Evolutionary conservation across 306 rosid genomes (phyloP).

Genomic region (Fragaria nilgerrensis): DNA sequence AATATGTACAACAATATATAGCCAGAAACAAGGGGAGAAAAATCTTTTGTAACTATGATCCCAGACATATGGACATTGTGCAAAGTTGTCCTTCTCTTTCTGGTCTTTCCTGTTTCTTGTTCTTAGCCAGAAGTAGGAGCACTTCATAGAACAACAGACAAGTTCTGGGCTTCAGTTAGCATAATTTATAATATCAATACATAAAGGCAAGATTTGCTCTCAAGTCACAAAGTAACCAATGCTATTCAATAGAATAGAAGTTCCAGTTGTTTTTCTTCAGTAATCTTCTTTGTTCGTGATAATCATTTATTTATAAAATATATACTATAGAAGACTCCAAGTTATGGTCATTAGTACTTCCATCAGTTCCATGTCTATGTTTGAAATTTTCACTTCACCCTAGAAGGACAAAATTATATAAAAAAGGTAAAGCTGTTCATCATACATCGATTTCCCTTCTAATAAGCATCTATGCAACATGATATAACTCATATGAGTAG

Average conservation of each 20-base stretch:
- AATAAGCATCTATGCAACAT: not conserved
- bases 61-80: not conserved
- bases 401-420: not conserved
- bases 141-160: conserved; percentile 12
- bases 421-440: not conserved
- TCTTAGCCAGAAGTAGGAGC: conserved; percentile 8
- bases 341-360: conserved; percentile 6
- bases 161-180: conserved; percentile 2
- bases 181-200: not conserved
- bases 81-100: not conserved
- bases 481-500: not conserved
- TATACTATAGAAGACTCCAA: not conserved
- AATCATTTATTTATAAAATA: not conserved
- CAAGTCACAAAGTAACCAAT: not conserved
- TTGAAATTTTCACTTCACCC: not conserved
- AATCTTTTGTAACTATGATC: not conserved
- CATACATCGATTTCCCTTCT: not conserved
- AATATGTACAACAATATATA: conserved; percentile 6
- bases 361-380: not conserved
- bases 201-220: not conserved
- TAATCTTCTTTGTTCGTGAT: not conserved
- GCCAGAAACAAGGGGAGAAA: not conserved
- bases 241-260: not conserved
- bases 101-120: conserved; percentile 8
- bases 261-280: not conserved